These are phyloP conservation scores for Sugiyamaella japonica DNA, from an alignment of 1,139 yeast species.

Conservation along the genomic window DNA sequence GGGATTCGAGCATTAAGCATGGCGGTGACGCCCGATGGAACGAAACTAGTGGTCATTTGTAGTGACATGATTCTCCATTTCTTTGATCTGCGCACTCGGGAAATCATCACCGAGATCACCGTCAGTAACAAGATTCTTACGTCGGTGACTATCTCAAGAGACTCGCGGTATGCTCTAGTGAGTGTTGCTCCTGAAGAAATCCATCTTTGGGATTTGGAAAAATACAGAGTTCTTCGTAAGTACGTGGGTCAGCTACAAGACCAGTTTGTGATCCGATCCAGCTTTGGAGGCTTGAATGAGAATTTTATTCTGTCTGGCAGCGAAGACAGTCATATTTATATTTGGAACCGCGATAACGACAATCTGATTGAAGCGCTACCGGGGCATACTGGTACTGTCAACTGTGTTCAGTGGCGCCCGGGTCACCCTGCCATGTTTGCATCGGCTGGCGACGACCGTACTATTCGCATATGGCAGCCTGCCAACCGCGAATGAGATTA, in stretches of 20 bases:
- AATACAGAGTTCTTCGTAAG: conserved; percentile 54
- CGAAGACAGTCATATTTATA: conserved; percentile 74
- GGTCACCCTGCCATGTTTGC: conserved; percentile 60
- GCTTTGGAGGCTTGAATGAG: conserved; percentile 71
- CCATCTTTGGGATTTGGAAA: conserved; percentile 70
- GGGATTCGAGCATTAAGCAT: conserved; percentile 65
- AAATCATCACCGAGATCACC: conserved; percentile 37
- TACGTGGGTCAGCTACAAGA: conserved; percentile 69
- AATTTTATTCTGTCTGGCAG: conserved; percentile 77
- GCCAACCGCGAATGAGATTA: conserved; percentile 4
- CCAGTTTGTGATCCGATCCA: conserved; percentile 69
- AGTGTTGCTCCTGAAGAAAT: conserved; percentile 76
- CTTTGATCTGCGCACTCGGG: conserved; percentile 45
- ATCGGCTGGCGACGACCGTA: conserved; percentile 91
- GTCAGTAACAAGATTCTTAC: conserved; percentile 43
- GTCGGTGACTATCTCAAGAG: conserved; percentile 49
- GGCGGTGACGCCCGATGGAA: conserved; percentile 65
- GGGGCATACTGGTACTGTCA: conserved; percentile 71
- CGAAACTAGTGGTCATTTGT: conserved; percentile 60
- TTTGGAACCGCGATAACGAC: conserved; percentile 80
- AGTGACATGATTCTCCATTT: conserved; percentile 48
- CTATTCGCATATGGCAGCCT: conserved; percentile 75
- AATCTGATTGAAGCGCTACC: conserved; percentile 60
- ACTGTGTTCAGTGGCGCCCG: conserved; percentile 76
- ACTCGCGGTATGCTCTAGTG: conserved; percentile 53